Conservation (phyloP, 768 basidiomycete species). For the Amanita exitialis region DNA sequence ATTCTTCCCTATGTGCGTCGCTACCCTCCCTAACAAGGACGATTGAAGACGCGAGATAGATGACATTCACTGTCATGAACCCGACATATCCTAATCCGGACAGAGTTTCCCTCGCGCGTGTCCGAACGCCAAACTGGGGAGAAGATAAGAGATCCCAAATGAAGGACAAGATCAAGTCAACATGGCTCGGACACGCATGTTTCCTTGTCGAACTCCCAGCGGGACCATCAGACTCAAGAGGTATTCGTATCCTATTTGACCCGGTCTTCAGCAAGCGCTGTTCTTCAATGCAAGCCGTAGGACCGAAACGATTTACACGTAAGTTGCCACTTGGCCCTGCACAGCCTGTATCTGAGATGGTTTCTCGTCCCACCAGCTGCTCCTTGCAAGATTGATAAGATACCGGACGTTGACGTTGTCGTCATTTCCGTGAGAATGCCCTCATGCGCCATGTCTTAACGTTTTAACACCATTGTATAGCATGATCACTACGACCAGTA, state of each 20-base stretch:
- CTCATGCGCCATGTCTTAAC: neutral
- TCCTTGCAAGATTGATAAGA: constrained; percentile 40
- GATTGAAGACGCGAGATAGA: neutral
- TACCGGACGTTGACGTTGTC: constrained; percentile 54
- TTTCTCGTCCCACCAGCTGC: constrained; percentile 19
- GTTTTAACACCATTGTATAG: constrained; percentile 11
- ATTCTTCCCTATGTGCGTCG: constrained; percentile 10
- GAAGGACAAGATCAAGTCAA: constrained; percentile 34
- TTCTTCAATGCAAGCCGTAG: constrained; percentile 32
- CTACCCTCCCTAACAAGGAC: neutral
- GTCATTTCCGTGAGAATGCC: constrained; percentile 40
- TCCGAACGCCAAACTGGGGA: constrained; percentile 31
- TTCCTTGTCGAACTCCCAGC: constrained; percentile 42
- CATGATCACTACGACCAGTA: constrained; percentile 48
- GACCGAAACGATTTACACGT: constrained; percentile 41
- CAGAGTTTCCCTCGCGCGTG: constrained; percentile 15
- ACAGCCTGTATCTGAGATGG: neutral
- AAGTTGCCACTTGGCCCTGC: constrained; percentile 11
- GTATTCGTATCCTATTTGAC: constrained; percentile 41
- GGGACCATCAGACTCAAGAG: constrained; percentile 17
- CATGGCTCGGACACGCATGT: constrained; percentile 48
- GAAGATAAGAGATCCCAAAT: constrained; percentile 13
- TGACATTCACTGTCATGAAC: constrained; percentile 8
- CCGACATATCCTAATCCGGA: constrained; percentile 10
- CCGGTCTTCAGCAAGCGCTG: constrained; percentile 45